Conservation (phyloP, 1,284 basidiomycete species). For the Melanopsichium pennsylvanicum region DNA sequence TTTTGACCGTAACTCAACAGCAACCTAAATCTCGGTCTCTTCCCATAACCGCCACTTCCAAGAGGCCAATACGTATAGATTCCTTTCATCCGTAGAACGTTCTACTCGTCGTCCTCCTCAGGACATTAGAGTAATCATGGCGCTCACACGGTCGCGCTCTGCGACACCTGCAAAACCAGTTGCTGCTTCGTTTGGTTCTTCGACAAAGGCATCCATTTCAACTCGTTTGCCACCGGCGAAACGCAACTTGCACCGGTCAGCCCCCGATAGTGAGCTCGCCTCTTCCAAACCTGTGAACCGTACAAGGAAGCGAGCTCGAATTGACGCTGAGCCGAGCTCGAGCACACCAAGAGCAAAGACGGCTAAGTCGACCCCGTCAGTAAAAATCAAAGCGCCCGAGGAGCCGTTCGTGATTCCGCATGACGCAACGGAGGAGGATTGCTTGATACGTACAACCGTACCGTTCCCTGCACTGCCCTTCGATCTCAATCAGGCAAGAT, state of each 20-base stretch:
- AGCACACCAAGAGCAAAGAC: not conserved
- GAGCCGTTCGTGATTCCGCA: conserved; percentile 39
- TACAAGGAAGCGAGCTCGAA: conserved; percentile 4
- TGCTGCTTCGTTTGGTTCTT: conserved; percentile 25
- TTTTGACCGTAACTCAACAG: not conserved
- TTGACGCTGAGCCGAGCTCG: not conserved
- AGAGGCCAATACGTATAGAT: too few relatives aligned
- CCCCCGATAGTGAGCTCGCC: conserved; percentile 24
- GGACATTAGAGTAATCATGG: conserved; percentile 24
- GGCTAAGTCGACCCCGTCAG: not conserved
- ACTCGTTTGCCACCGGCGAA: conserved; percentile 12
- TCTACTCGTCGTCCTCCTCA: too few relatives aligned
- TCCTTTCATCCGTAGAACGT: too few relatives aligned
- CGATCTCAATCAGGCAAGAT: conserved; percentile 76
- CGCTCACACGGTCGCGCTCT: conserved; percentile 38
- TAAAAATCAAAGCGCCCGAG: conserved; percentile 22
- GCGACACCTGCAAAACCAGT: conserved; percentile 33
- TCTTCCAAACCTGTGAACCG: not conserved
- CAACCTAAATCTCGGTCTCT: not conserved
- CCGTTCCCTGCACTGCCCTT: conserved; percentile 71
- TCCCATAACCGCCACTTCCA: conserved; percentile 7
- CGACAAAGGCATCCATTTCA: conserved; percentile 32
- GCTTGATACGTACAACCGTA: conserved; percentile 42
- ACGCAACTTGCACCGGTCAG: conserved; percentile 18
- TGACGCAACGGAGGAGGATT: conserved; percentile 38